A percentile compares a stretch with the other conserved stretches of the same genome.
These are phyloP conservation scores for Fusarium falciforme DNA, from an alignment of 2,329 filamentous ascomycete species.

Conservation along the genomic window DNA sequence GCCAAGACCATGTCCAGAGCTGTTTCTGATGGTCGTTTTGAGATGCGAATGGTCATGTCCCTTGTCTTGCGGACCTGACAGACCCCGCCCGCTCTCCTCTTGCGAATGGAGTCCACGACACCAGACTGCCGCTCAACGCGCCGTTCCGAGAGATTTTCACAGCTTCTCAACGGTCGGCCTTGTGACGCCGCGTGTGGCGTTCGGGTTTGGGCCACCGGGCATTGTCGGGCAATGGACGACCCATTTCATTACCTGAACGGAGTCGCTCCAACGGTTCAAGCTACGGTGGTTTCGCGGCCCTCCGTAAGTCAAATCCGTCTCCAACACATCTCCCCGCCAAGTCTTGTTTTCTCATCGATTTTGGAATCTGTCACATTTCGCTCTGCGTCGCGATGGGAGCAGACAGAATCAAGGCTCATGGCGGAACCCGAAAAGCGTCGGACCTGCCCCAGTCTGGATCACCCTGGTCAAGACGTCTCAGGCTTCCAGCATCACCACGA, in stretches of 20 bases:
- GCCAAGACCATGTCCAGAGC: conserved; percentile 3
- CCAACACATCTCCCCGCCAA: neutral
- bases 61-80: conserved; percentile 2
- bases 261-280: conserved; percentile 11
- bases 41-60: neutral
- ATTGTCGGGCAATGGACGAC: conserved; percentile 15
- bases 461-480: conserved; percentile 31
- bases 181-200: conserved; percentile 10
- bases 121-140: neutral
- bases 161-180: conserved; percentile 9
- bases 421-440: conserved; percentile 15
- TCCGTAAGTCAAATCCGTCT: neutral
- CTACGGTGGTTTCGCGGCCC: neutral
- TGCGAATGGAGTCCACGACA: conserved; percentile 1
- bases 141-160: neutral
- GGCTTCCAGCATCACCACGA: conserved; percentile 30
- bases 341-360: conserved; percentile 7
- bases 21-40: neutral
- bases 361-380: conserved; percentile 20
- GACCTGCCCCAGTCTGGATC: conserved; percentile 10
- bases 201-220: conserved; percentile 2
- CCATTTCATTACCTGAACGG: conserved; percentile 8
- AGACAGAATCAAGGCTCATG: neutral
- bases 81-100: conserved; percentile 5
- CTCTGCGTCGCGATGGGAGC: neutral